Base-by-base conservation (phyloP, 441 rosid genomes). In the Jatropha podagrica region DNA sequence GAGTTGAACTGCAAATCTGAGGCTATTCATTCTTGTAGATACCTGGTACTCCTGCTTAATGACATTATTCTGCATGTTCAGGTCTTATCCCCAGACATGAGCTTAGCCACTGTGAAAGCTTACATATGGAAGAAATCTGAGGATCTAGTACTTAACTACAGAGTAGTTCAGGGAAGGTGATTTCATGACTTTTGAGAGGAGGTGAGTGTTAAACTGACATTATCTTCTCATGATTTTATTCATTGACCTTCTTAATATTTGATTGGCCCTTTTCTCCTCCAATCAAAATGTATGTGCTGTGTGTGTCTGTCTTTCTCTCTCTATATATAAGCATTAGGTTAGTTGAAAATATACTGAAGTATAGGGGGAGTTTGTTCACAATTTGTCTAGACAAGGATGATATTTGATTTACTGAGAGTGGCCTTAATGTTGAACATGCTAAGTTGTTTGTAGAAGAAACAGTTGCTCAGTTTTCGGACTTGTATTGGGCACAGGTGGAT, bases 61-160 rank as follows among this genome's bases (percentile, higher is more conserved):
- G 26, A 58, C 54, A 58, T 3, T 59, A 51, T 23, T 66, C 40
- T n/a, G 27, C 67, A 26, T 60, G 66, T 76, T 78, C 88, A 97
- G 99, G 97, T 93, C 69, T 85, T 97, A 76, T 86, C 96, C 81
- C 93, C 97, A 3, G 99, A 95, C 73, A 97, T 97, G 99, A 97
- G 99, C 88, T 84, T 97, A 81, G 99, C 99, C 63, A 95, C 99
- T 4, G 98, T 93, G 38, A 88, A 94, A 69, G 87, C 97, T 68
- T 97, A 97, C 74, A 58, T 97, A 71, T 97, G 99, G 99, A 97
- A 97, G 91, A 97, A 93, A 87, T 87, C 94, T 4, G 99, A 97
- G 81, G 99, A 97, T 85, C 84, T 95, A 82, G 85, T 93, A 74
- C 98, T 97, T 62, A 93, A 93, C 85, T 97, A 93, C 83, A 87